Conservation (phyloP, 2,329 filamentous ascomycete species). For the Chaetomium globosum region DNA sequence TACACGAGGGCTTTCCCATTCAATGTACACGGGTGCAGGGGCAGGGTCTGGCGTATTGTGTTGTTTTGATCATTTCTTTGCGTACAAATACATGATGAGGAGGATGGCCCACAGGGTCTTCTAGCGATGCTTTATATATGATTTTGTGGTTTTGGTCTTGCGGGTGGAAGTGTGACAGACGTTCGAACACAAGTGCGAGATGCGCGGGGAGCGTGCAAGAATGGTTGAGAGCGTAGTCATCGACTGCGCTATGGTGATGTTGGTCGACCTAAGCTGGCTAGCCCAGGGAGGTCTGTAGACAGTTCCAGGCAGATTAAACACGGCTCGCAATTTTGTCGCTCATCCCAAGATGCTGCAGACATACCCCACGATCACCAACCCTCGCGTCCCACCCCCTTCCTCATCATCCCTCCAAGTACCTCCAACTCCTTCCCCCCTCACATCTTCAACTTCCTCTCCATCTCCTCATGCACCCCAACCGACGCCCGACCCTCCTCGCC, state of each 20-base stretch:
- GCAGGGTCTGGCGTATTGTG: conserved; percentile 20
- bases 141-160: neutral
- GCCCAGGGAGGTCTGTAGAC: neutral
- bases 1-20: conserved; percentile 12
- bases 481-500: conserved; percentile 73
- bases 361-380: neutral
- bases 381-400: neutral
- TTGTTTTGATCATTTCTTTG: conserved; percentile 1
- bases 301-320: neutral
- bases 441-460: conserved; percentile 90
- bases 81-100: conserved; percentile 19
- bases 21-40: conserved; percentile 16
- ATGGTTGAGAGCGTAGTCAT: neutral
- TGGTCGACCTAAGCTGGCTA: neutral
- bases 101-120: neutral
- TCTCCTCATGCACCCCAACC: conserved; percentile 83
- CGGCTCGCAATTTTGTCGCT: neutral
- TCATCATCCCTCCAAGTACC: neutral
- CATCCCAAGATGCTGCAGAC: neutral
- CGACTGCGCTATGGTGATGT: neutral
- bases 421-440: conserved; percentile 42
- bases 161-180: neutral
- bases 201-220: neutral
- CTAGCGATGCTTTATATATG: conserved; percentile 18
- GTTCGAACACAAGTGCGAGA: neutral